A percentile compares a stretch with the other conserved stretches of the same genome.
phyloP scores from a whole-genome alignment of 2,329 filamentous ascomycete genomes.

The Didymellaceae sp. region DNA sequence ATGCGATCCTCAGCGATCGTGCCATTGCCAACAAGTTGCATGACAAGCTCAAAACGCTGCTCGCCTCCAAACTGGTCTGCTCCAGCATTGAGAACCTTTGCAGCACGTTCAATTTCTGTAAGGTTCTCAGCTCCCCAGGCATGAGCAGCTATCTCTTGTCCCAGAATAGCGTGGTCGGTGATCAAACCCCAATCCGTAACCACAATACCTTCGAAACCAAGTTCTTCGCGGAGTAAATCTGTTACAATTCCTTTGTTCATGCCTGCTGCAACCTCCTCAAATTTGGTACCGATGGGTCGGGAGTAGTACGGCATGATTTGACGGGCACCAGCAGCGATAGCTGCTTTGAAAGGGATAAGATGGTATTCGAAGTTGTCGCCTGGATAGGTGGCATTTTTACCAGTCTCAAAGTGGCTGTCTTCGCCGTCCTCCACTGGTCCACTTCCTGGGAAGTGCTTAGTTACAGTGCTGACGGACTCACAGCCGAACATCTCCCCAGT shows the following conservation, averaged over 20 bases:
- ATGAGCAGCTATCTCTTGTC: conserved; percentile 56
- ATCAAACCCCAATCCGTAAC: conserved; percentile 62
- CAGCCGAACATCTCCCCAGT: conserved; percentile 53
- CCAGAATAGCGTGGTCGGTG: conserved; percentile 53
- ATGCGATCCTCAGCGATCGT: conserved; percentile 53
- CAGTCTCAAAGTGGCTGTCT: conserved; percentile 61
- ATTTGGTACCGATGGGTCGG: conserved; percentile 55
- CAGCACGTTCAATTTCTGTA: conserved; percentile 51
- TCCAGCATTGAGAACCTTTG: conserved; percentile 57
- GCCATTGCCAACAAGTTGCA: conserved; percentile 54
- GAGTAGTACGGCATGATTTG: conserved; percentile 63
- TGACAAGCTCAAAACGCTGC: conserved; percentile 55
- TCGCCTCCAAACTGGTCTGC: conserved; percentile 63
- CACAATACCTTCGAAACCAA: conserved; percentile 61
- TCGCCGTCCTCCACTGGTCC: conserved; percentile 59
- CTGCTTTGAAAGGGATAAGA: conserved; percentile 58
- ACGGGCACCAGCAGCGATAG: conserved; percentile 57
- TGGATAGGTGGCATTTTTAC: conserved; percentile 59
- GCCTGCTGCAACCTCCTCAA: conserved; percentile 57
- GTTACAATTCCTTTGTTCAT: conserved; percentile 62
- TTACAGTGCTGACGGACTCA: conserved; percentile 56
- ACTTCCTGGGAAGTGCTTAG: conserved; percentile 62
- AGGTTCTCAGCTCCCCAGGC: conserved; percentile 60
- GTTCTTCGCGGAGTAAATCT: conserved; percentile 54
- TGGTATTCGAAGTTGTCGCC: conserved; percentile 60